phyloP scores from a whole-genome alignment of 768 basidiomycete species.

The Russula compacta region DNA sequence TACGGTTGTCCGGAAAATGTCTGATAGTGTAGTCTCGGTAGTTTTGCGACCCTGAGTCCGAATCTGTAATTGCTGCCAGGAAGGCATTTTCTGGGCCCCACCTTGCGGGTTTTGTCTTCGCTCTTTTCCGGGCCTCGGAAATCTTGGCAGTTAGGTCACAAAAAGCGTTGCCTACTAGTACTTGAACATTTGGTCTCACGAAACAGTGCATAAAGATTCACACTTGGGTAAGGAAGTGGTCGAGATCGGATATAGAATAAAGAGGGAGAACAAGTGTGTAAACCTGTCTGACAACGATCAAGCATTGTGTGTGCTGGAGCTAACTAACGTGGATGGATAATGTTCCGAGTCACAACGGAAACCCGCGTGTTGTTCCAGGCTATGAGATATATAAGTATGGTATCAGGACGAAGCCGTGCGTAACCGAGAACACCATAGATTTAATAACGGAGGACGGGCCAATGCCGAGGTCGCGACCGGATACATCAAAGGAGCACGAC shows the following conservation, averaged over 20 bases:
- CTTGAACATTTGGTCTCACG: background rate
- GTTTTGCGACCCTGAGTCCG: background rate
- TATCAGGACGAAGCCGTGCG: background rate
- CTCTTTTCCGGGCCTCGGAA: background rate
- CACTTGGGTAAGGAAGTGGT: background rate
- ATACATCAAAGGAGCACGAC: background rate
- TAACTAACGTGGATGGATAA: background rate
- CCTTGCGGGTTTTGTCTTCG: background rate
- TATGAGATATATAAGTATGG: background rate
- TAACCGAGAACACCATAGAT: background rate
- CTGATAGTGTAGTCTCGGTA: no score
- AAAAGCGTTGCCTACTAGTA: background rate
- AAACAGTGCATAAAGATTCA: background rate
- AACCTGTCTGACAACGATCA: background rate
- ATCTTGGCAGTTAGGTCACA: background rate
- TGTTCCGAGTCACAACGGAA: background rate
- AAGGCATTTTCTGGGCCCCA: background rate
- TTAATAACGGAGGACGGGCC: background rate
- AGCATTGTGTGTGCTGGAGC: no score
- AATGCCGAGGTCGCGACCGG: background rate
- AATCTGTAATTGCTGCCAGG: background rate
- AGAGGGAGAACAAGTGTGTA: background rate
- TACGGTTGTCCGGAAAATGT: no score
- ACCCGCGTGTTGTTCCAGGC: background rate
- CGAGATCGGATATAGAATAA: background rate